These are phyloP conservation scores for Boeremia lycopersici DNA, from an alignment of 2,329 filamentous ascomycete species.

Conservation along the genomic window DNA sequence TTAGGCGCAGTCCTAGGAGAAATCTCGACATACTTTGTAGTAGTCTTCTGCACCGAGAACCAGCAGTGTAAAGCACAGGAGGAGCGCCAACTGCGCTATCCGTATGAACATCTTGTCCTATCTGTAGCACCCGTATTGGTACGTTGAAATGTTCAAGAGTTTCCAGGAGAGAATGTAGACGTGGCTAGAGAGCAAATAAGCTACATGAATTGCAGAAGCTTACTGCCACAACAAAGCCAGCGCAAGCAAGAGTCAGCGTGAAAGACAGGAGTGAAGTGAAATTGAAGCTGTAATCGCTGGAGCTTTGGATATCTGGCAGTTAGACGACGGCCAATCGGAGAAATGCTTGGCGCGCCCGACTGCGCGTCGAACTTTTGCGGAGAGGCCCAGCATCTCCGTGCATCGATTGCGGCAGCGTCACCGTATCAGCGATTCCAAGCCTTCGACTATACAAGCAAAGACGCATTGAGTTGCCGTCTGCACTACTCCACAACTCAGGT, in stretches of 20 bases:
- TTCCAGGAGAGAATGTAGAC: not conserved
- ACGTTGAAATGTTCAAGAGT: not conserved
- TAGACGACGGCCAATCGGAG: slow-evolving; percentile 40
- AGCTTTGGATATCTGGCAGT: slow-evolving; percentile 37
- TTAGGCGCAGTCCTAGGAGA: not conserved
- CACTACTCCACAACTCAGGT: no score
- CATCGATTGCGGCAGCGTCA: slow-evolving; percentile 10
- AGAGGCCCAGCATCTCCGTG: slow-evolving; percentile 15
- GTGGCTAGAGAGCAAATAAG: not conserved
- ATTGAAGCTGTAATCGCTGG: slow-evolving; percentile 14
- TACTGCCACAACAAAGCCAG: slow-evolving; percentile 12
- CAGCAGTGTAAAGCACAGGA: slow-evolving; percentile 52
- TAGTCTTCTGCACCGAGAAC: slow-evolving; percentile 68
- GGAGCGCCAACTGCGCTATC: slow-evolving; percentile 49
- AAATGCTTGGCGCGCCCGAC: slow-evolving; percentile 30
- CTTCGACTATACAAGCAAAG: not conserved
- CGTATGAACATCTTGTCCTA: slow-evolving; percentile 50
- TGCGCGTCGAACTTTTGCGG: slow-evolving; percentile 36
- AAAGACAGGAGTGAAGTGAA: slow-evolving; percentile 17
- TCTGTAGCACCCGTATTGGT: slow-evolving; percentile 20
- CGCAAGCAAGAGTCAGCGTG: slow-evolving; percentile 18
- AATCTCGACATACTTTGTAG: slow-evolving; percentile 67
- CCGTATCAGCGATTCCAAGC: slow-evolving; percentile 1
- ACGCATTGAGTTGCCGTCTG: slow-evolving; percentile 30
- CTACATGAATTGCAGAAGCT: slow-evolving; percentile 19